Conservation (phyloP, 306 rosid genomes). For the Inga oerstediana region DNA sequence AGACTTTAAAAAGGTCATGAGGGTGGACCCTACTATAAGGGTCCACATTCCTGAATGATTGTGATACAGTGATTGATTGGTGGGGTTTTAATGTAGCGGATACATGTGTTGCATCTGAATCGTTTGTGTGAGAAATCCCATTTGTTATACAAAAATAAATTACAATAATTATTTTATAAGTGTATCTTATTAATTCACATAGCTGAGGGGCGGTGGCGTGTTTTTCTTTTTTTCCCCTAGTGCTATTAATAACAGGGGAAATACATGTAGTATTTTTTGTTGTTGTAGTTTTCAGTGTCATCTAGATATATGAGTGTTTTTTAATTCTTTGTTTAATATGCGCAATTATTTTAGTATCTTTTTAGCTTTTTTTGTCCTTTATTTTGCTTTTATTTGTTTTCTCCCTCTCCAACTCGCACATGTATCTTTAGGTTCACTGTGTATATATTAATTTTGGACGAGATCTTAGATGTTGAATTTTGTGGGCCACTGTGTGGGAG, state of each 20-base stretch:
- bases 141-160: background rate
- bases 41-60: background rate
- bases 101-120: background rate
- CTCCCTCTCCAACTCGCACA: background rate
- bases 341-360: background rate
- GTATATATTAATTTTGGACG: background rate
- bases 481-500: background rate
- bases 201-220: background rate
- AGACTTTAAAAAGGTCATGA: background rate
- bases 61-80: background rate
- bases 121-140: background rate
- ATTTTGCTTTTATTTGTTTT: background rate
- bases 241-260: background rate
- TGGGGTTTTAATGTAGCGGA: background rate
- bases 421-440: background rate
- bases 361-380: background rate
- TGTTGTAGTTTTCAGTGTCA: background rate
- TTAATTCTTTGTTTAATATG: background rate
- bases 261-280: background rate
- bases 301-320: background rate
- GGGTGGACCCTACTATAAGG: slow-evolving; percentile 2
- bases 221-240: background rate
- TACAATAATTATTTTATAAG: background rate
- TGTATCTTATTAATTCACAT: background rate
- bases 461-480: background rate